These are phyloP conservation scores for Entomortierella chlamydospora DNA, from an alignment of 192 early-diverging fungal species.

Conservation along the genomic window DNA sequence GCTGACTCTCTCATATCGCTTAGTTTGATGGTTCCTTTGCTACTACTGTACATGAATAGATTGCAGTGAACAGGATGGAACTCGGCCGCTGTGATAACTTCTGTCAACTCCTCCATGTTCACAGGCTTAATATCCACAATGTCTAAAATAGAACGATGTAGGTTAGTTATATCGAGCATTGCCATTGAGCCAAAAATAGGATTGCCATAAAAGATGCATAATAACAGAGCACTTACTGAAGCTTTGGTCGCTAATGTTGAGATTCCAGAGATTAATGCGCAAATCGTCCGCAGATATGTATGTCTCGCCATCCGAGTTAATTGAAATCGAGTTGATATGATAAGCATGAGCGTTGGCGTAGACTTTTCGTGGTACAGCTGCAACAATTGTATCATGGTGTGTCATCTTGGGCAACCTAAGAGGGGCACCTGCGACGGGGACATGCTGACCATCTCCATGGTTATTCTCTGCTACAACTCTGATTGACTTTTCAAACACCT, in stretches of 20 bases:
- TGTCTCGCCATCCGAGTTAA: conserved; percentile 98
- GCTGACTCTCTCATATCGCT: conserved; percentile 96
- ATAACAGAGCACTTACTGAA: conserved; percentile 77
- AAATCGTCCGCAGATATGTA: conserved; percentile 98
- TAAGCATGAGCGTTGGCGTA: conserved; percentile 98
- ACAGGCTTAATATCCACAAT: conserved; percentile 99
- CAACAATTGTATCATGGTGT: conserved; percentile 96
- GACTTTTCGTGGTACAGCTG: conserved; percentile 93
- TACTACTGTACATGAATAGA: conserved; percentile 98
- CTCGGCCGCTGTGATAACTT: conserved; percentile 98
- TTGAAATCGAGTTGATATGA: conserved; percentile 99
- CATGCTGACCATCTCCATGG: conserved; percentile 72
- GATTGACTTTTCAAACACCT: conserved; percentile 98
- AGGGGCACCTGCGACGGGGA: conserved; percentile 45
- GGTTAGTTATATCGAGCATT: neutral
- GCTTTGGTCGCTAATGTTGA: conserved; percentile 97
- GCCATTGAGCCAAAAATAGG: too few relatives aligned
- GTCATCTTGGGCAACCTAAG: conserved; percentile 88
- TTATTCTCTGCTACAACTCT: conserved; percentile 96
- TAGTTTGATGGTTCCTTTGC: conserved; percentile 98
- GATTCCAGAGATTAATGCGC: conserved; percentile 99
- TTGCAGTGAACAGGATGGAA: conserved; percentile 98
- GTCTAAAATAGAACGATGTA: conserved; percentile 62
- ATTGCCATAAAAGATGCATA: neutral
- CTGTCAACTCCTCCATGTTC: conserved; percentile 99